Conservation (phyloP, 805 yeast genomes). For the Candida oleophila region DNA sequence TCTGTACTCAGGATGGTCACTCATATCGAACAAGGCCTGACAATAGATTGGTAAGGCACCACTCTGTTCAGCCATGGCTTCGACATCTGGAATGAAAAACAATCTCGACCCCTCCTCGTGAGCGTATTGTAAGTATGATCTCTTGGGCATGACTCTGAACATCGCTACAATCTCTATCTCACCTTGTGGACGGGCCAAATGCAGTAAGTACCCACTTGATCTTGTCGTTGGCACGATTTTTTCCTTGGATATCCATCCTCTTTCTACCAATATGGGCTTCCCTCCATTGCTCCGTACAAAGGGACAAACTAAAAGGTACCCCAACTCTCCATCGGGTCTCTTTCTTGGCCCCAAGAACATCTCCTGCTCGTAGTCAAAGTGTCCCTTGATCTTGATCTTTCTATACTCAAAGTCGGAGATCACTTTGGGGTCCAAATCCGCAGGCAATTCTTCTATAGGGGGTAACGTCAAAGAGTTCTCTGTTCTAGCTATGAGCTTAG, state of each 20-base stretch:
- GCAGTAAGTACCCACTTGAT: constrained; percentile 49
- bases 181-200: constrained; percentile 71
- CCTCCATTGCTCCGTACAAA: constrained; percentile 74
- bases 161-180: constrained; percentile 72
- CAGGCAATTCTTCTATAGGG: constrained; percentile 68
- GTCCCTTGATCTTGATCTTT: constrained; percentile 72
- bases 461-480: constrained; percentile 78
- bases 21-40: constrained; percentile 67
- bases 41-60: constrained; percentile 72
- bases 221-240: constrained; percentile 56
- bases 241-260: constrained; percentile 89
- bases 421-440: constrained; percentile 58
- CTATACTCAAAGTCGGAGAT: constrained; percentile 79
- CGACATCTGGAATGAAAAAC: constrained; percentile 79
- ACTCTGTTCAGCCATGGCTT: constrained; percentile 71
- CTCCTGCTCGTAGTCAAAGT: constrained; percentile 80
- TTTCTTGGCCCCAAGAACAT: constrained; percentile 90
- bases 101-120: constrained; percentile 64
- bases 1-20: constrained; percentile 59
- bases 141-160: constrained; percentile 63
- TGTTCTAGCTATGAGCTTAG: constrained; percentile 72
- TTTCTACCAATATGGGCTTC: constrained; percentile 72
- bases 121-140: constrained; percentile 66
- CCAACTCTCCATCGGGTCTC: constrained; percentile 56
- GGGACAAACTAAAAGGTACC: constrained; percentile 81